These are phyloP conservation scores for Sonneratia alba DNA, from an alignment of 345 rosid species.

Conservation along the genomic window DNA sequence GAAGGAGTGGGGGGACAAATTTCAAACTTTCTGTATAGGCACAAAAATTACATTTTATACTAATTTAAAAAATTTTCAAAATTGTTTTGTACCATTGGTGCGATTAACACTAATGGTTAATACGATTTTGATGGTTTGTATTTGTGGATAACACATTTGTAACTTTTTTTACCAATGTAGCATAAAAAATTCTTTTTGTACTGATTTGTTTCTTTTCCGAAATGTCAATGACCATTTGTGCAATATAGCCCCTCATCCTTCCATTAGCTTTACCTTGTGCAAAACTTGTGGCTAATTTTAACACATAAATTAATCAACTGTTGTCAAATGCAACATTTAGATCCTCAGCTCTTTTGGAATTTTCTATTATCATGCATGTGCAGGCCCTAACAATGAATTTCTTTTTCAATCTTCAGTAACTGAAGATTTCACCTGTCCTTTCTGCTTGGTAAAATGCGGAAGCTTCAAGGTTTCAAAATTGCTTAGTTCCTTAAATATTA, in stretches of 20 bases:
- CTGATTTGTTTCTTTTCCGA: no score
- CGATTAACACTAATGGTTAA: no score
- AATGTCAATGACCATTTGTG: no score
- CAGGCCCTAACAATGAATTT: background rate
- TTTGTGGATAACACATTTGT: no score
- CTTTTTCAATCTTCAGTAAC: constrained; percentile 50
- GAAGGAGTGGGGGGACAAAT: no score
- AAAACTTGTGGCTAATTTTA: background rate
- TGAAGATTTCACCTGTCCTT: constrained; percentile 96
- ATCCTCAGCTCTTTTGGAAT: background rate
- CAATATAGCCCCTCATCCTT: background rate
- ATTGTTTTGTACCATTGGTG: no score
- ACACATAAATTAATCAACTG: background rate
- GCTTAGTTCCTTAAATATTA: background rate
- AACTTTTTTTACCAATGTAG: no score
- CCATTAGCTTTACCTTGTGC: background rate
- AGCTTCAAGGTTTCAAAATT: constrained; percentile 67
- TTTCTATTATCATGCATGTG: background rate
- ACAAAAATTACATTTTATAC: no score
- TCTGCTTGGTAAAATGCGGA: constrained; percentile 90
- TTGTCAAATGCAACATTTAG: background rate
- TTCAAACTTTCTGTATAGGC: no score
- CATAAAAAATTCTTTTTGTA: no score
- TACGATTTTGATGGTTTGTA: no score
- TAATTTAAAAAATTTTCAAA: no score